Base-by-base conservation (phyloP, 805 yeast species). In the Pichia occidentalis region DNA sequence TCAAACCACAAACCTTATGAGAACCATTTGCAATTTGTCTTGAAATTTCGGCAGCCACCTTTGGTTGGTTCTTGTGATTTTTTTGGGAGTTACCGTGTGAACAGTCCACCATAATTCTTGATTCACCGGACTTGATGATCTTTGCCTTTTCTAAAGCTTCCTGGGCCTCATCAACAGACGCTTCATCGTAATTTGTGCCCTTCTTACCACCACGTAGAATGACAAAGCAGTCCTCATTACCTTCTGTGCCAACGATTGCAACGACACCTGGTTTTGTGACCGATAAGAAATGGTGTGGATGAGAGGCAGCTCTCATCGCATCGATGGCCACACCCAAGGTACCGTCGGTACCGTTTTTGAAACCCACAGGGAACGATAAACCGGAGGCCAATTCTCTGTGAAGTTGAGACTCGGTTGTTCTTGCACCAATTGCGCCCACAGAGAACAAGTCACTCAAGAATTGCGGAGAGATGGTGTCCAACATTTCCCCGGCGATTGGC, bases 331-430 rank as follows among this genome's bases (percentile, higher is more conserved):
- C 97, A 50, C 86, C 94, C 36, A 92, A 64, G 31, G 88, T 78
- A 56, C 98, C 98, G 61, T 92, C 97, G 28, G 98, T 90, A 57
- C 97, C 97, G 58, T 90, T 90, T 61, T 90, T 90, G 80, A 90
- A 90, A 37, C 98, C 98, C 43, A 90, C 86, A 29, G 98, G 98
- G 86, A 92, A 90, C 3, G 95, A 85, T 32, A 92, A 69, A 23
- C 97, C 98, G 1, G 97, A 87, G 4, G 97, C 95, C 50, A 90
- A 74, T 64, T 90, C 98, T 63, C 98, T 80, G 64, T 90, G 98
- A 38, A 90, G 75, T 68, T 90, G 98, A 27, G 96, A 87, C 68
- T 90, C 98, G 27, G 98, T 90, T 32, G 98, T 90, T 71, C 98
- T 82, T 27, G 98, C 98, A 54, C 98, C 98, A 60, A 90, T 88